Evolutionary conservation across 2,329 filamentous ascomycete genomes (phyloP), one percentile per base, ranked within the genome.

Genomic region (Apiospora malaysiana): DNA sequence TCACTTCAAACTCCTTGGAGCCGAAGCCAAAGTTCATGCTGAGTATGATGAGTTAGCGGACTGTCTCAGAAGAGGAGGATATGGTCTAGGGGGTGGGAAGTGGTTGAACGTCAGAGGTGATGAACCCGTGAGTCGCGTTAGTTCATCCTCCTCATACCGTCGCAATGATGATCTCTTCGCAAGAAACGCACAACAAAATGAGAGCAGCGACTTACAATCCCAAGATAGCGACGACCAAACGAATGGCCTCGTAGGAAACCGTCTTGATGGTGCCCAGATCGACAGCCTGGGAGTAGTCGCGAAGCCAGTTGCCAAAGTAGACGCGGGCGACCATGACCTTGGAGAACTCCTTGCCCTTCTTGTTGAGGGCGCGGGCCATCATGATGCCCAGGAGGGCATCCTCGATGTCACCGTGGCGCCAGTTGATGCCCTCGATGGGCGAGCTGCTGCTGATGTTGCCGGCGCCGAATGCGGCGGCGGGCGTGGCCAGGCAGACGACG

Each of bases 301-400:
- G 90, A 45, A 97, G 89, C 95, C 95, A 97, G 85, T 97, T 98
- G 74, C 95, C 95, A 84, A 98, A 98, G 85, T 98, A 98, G 74
- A 97, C 93, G 72, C 94, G 90, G 74, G 95, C 93, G 73, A 97
- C 93, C 79, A 91, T 92, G 78, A 97, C 89, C 84, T 96, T 96
- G 85, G 89, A 90, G 83, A 97, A 97, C 78, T 95, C 97, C 85
- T 95, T 94, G 76, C 85, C 85, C 75, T 68, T 68, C 27, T 84
- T 37, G 42, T 68, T 84, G 73, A 86, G 81, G 75, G 84, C 85
- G 63, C 81, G 83, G 66, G 86, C 86, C 82, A 87, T 86, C 66
- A 91, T 83, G 42, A 97, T 85, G 72, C 89, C 90, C 71, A 97
- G 89, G 70, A 97, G 90, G 37, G 92, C 92, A 85, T 98, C 95